Conservation (phyloP, 108 stramenopile species). For the Mediolabrus comicus region DNA sequence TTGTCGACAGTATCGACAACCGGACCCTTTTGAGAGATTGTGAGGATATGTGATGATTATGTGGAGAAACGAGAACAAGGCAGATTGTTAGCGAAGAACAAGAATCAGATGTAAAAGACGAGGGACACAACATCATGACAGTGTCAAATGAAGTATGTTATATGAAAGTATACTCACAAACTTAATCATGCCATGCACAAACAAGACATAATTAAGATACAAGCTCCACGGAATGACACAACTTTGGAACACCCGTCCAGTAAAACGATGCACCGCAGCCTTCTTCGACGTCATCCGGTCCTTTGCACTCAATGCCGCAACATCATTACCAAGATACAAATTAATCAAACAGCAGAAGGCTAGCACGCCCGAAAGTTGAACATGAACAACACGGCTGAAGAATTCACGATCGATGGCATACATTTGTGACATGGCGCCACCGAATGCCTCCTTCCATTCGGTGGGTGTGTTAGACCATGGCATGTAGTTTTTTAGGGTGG, state of each 20-base stretch:
- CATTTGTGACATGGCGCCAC: background rate
- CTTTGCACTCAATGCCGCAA: background rate
- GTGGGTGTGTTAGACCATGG: background rate
- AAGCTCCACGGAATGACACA: background rate
- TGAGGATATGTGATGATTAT: no score
- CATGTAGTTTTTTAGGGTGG: background rate
- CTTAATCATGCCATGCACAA: background rate
- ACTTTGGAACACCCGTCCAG: background rate
- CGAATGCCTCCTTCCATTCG: background rate
- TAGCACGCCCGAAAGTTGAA: background rate
- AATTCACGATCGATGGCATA: background rate
- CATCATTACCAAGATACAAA: background rate
- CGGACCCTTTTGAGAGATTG: background rate
- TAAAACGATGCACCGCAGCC: background rate
- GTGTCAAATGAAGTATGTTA: no score
- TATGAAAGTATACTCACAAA: background rate
- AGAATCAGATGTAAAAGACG: no score
- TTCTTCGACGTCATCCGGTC: background rate
- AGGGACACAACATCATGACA: no score
- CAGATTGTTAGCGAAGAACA: no score
- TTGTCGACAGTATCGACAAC: background rate
- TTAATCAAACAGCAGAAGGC: background rate
- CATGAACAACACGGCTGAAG: background rate
- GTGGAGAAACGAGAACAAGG: no score
- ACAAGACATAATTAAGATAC: background rate